phyloP scores from a whole-genome alignment of 371 early-diverging fungal genomes.

The Funneliformis caledonium region DNA sequence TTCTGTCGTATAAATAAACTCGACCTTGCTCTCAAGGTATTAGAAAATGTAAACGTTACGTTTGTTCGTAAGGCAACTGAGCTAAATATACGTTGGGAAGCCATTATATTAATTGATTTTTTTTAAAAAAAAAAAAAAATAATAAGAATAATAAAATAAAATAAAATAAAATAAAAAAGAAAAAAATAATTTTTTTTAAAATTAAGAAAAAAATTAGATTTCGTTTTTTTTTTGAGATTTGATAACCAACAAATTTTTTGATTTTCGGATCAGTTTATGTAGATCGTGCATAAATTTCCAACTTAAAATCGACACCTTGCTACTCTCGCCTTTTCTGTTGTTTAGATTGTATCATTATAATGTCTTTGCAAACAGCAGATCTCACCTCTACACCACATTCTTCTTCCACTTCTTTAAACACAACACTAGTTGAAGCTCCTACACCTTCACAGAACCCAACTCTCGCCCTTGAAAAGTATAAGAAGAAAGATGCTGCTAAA shows the following conservation, averaged over 20 bases:
- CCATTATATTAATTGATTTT: not conserved
- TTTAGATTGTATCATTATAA: not conserved
- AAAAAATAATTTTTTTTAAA: too few relatives aligned
- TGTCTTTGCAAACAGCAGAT: constrained; percentile 12
- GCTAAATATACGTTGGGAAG: not conserved
- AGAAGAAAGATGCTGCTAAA: constrained; percentile 23
- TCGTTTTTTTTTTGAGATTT: too few relatives aligned
- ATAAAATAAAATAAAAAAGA: too few relatives aligned
- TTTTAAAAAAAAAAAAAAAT: too few relatives aligned
- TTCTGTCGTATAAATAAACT: not conserved
- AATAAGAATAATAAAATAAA: too few relatives aligned
- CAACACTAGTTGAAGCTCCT: not conserved
- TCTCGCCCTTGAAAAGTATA: constrained; percentile 29
- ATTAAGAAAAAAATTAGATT: too few relatives aligned
- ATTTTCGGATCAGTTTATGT: not conserved
- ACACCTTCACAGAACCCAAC: not conserved
- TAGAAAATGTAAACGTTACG: not conserved
- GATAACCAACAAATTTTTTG: too few relatives aligned
- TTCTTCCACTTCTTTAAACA: constrained; percentile 13
- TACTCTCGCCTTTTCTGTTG: not conserved
- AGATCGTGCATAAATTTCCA: not conserved
- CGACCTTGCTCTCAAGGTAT: not conserved
- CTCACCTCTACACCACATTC: not conserved
- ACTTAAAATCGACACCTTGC: not conserved
- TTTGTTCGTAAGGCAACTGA: not conserved